These are phyloP conservation scores for Solanum paucissectum DNA, from an alignment of 257 asterid species.

Conservation along the genomic window DNA sequence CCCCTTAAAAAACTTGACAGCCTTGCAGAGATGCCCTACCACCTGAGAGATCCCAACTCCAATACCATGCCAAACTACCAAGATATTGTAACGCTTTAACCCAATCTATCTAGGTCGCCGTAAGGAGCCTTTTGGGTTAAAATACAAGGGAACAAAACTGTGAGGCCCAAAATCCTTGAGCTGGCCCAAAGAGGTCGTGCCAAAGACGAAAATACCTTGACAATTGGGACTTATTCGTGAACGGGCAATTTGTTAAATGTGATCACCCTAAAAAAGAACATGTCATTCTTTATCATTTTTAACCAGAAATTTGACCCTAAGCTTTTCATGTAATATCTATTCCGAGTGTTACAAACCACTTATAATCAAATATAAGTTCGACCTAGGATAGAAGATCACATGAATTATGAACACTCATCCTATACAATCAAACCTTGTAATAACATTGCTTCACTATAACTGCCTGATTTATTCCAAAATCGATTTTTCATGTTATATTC, in stretches of 20 bases:
- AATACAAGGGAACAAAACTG: background rate
- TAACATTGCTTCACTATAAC: background rate
- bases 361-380: background rate
- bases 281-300: background rate
- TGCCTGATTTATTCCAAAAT: background rate
- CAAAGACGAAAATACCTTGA: background rate
- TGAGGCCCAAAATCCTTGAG: background rate
- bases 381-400: background rate
- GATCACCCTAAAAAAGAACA: background rate
- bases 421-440: background rate
- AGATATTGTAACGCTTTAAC: background rate
- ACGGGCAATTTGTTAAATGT: background rate
- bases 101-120: background rate
- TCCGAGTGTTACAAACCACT: background rate
- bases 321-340: background rate
- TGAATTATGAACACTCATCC: background rate
- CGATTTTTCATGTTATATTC: background rate
- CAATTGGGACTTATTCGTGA: background rate
- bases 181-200: background rate
- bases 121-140: background rate
- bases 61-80: background rate
- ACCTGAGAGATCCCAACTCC: background rate
- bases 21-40: background rate
- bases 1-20: background rate
- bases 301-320: background rate